phyloP scores from a whole-genome alignment of 257 asterid genomes.

The Plantago major region DNA sequence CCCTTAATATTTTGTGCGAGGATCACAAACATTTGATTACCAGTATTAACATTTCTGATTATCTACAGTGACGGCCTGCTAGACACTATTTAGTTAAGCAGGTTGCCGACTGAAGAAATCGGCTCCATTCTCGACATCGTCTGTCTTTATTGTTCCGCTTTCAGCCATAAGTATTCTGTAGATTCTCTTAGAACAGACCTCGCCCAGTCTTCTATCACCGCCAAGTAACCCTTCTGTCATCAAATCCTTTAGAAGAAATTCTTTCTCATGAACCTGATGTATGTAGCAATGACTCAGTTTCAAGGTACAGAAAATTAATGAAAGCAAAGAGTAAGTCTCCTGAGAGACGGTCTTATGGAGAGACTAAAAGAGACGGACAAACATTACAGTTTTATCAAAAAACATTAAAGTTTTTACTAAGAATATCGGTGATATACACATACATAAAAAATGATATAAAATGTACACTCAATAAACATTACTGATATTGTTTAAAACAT shows the following conservation, averaged over 20 bases:
- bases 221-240: conserved; percentile 62
- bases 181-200: conserved; percentile 88
- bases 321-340: too few relatives aligned
- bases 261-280: conserved; percentile 88
- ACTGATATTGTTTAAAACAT: too few relatives aligned
- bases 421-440: too few relatives aligned
- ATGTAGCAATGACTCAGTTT: too few relatives aligned
- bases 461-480: too few relatives aligned
- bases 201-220: conserved; percentile 80
- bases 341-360: too few relatives aligned
- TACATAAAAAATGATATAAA: too few relatives aligned
- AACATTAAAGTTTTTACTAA: too few relatives aligned
- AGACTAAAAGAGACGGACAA: too few relatives aligned
- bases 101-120: conserved; percentile 50
- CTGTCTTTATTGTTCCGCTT: conserved; percentile 65
- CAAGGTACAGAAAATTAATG: too few relatives aligned
- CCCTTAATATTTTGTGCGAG: too few relatives aligned
- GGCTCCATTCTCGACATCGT: conserved; percentile 92
- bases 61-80: background rate
- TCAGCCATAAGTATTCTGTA: conserved; percentile 91
- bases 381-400: too few relatives aligned
- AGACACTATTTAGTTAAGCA: conserved; percentile 17
- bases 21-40: conserved; percentile 3
- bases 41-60: conserved; percentile 12
- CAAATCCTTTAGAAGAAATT: conserved; percentile 73